Base-by-base conservation (phyloP, 352 stramenopile species). In the Globisporangium spinosum region DNA sequence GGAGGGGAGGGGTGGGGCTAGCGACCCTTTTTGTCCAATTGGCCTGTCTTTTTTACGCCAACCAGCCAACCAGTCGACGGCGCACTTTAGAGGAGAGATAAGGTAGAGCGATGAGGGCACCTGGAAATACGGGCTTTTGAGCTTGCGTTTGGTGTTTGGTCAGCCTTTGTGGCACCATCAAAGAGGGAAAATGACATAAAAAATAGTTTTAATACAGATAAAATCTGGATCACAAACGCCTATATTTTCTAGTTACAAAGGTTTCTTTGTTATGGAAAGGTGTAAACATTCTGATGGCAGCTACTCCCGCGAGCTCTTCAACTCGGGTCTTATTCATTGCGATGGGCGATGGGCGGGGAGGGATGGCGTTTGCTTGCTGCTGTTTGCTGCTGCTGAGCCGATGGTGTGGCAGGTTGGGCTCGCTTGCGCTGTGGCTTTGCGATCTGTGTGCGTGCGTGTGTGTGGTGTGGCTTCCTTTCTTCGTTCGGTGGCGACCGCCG, bases 21-120 rank as follows among this genome's bases (percentile, higher is more conserved):
- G 15, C 15, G 15, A 8, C 13, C 13, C 27, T 59, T 38, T 59
- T 59, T 29, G 58, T n/a, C 12, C 25, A 65, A 22, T 40, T 65
- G 59, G 40, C 22, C 43, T 40, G 57, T 62, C 43, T 65, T 65
- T 65, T 38, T 58, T 55, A 25, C 25, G 3, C 32, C 43, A 53
- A 65, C 59, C 35, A 65, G 59, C 59, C 59, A 65, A 65, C 59
- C 59, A 65, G 59, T 58, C 43, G 43, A 45, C n/a, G 17, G 15
- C 74, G 71, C 38, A 78, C 65, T 51, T 81, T 65, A 17, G 1
- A 23, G 51, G 57, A 29, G 43, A 32, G 5, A 4, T 12, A 63
- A 43, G 32, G 72, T 81, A 58, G 1, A 0, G 5, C 43, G 4
- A 10, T 22, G 12, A 0, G 2, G 9, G 10, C 7, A 25, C 59